Percentiles rank a stretch among this genome's conserved stretches.
These are phyloP conservation scores for Grifola frondosa DNA, from an alignment of 1,284 basidiomycete species.

Conservation along the genomic window DNA sequence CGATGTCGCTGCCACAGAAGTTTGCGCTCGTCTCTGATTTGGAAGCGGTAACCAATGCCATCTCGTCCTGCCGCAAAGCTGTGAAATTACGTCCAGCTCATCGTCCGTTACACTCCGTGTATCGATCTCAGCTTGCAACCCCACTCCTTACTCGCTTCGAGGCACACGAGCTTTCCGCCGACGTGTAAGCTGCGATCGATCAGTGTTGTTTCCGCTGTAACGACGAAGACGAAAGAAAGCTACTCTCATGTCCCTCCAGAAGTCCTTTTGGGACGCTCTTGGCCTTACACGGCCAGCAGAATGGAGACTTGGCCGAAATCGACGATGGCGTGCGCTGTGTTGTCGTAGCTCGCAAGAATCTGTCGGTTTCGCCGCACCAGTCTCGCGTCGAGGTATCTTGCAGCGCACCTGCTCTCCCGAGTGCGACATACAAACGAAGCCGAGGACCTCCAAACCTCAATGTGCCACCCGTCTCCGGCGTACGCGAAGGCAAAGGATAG, in stretches of 20 bases:
- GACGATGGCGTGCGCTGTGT: conserved; percentile 6
- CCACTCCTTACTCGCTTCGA: background rate
- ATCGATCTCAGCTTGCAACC: conserved; percentile 2
- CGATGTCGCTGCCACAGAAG: conserved; percentile 1
- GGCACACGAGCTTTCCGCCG: conserved; percentile 1
- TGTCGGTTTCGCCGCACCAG: conserved; percentile 4
- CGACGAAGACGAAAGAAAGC: background rate
- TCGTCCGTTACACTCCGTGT: conserved; percentile 1
- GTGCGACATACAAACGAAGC: background rate
- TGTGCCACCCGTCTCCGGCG: conserved; percentile 4
- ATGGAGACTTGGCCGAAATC: background rate
- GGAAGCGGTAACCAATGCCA: background rate
- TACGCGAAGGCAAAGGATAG: conserved; percentile 2
- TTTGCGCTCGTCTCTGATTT: conserved; percentile 7
- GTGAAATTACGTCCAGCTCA: background rate
- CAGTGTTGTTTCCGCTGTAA: background rate
- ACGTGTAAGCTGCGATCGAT: conserved; percentile 7
- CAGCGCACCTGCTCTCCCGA: conserved; percentile 3
- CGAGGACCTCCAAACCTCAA: conserved; percentile 8
- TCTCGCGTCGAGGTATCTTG: conserved; percentile 9
- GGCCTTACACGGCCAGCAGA: background rate
- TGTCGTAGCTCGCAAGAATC: conserved; percentile 1
- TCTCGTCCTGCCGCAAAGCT: no score
- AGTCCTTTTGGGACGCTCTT: conserved; percentile 4
- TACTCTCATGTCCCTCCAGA: conserved; percentile 3